phyloP scores from a whole-genome alignment of 148 eudicot species.

The Tetragonia tetragonoides region DNA sequence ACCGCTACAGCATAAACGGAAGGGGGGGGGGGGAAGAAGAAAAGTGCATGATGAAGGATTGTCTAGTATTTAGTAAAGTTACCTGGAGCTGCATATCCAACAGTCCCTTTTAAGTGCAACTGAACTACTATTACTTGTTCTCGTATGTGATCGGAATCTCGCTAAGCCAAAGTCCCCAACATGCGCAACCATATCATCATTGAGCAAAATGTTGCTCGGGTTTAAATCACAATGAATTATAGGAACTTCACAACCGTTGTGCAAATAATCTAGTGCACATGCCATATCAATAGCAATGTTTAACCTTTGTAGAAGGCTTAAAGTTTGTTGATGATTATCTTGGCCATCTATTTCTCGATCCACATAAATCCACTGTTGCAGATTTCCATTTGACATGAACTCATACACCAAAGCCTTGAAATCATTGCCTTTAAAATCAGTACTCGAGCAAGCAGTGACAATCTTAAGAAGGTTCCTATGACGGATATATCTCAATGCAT shows the following conservation, averaged over 20 bases:
- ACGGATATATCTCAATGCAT: conserved; percentile 27
- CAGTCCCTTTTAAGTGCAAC: conserved; percentile 21
- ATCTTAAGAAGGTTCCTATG: conserved; percentile 29
- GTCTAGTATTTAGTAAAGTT: background rate
- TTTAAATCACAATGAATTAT: conserved; percentile 32
- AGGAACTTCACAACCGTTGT: conserved; percentile 21
- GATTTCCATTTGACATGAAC: conserved; percentile 35
- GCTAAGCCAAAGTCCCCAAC: conserved; percentile 29
- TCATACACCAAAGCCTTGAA: conserved; percentile 35
- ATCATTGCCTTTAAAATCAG: conserved; percentile 23
- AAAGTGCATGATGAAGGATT: too few relatives aligned
- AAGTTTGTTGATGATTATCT: background rate
- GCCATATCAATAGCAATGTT: conserved; percentile 31
- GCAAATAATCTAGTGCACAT: conserved; percentile 24
- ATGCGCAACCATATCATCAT: conserved; percentile 13
- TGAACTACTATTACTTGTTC: conserved; percentile 18
- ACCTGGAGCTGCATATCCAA: conserved; percentile 35
- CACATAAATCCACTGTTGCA: conserved; percentile 25
- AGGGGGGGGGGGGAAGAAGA: too few relatives aligned
- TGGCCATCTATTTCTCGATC: background rate
- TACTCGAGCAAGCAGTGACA: conserved; percentile 32
- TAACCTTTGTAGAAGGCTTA: conserved; percentile 22
- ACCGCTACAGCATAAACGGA: too few relatives aligned
- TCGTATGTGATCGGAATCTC: background rate
- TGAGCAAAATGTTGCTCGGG: conserved; percentile 29